These are phyloP conservation scores for Oemleria cerasiformis DNA, from an alignment of 306 rosid species.

Conservation along the genomic window DNA sequence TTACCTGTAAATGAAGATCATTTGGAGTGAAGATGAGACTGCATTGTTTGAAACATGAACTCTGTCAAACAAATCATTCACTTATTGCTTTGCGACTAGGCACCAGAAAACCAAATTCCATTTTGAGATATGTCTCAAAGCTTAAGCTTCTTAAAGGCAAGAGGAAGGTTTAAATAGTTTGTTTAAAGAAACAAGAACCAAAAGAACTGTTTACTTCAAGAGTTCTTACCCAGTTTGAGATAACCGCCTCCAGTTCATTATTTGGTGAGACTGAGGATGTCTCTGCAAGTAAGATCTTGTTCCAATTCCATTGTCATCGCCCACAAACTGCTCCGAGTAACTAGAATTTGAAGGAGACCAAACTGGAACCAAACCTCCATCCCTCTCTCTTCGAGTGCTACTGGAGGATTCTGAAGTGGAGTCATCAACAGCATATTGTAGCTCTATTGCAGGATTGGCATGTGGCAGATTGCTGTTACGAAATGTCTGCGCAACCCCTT, in stretches of 20 bases:
- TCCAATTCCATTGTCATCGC: slow-evolving; percentile 67
- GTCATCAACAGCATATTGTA: slow-evolving; percentile 50
- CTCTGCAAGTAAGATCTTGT: slow-evolving; percentile 68
- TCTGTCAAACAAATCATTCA: slow-evolving; percentile 5
- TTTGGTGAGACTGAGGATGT: slow-evolving; percentile 89
- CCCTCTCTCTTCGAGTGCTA: slow-evolving; percentile 77
- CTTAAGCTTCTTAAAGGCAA: slow-evolving; percentile 14
- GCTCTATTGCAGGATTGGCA: slow-evolving; percentile 25
- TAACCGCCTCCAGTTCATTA: slow-evolving; percentile 76
- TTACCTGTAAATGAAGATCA: slow-evolving; percentile 43
- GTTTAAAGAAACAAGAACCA: slow-evolving; percentile 1
- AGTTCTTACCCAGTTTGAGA: slow-evolving; percentile 85
- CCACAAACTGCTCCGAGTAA: slow-evolving; percentile 68
- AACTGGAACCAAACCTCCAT: slow-evolving; percentile 78
- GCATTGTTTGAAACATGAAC: not conserved
- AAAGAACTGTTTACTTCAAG: slow-evolving; percentile 3
- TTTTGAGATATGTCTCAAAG: not conserved
- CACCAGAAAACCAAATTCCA: slow-evolving; percentile 7
- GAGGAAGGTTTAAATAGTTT: not conserved
- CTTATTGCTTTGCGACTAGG: not conserved
- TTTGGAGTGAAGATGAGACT: not conserved
- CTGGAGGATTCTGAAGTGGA: slow-evolving; percentile 73
- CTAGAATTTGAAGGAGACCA: slow-evolving; percentile 76
- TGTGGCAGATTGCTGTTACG: slow-evolving; percentile 30
- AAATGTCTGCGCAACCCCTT: slow-evolving; percentile 32